Conservation (phyloP, 2,329 filamentous ascomycete genomes). For the Pseudogymnoascus sp. region DNA sequence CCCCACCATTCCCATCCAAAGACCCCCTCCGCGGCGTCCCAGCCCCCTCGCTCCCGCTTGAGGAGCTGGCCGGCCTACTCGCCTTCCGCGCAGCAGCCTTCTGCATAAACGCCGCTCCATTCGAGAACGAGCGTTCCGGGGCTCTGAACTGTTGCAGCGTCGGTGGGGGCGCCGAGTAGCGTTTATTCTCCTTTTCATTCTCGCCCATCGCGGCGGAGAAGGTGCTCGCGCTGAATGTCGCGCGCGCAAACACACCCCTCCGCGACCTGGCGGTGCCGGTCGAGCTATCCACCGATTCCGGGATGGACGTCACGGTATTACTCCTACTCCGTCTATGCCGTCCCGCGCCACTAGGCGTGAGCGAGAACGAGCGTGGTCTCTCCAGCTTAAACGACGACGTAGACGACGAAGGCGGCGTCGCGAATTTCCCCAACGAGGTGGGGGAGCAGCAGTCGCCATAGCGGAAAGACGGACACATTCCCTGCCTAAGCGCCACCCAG, state of each 20-base stretch:
- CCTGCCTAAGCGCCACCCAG: slow-evolving; percentile 43
- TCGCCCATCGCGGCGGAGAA: not conserved
- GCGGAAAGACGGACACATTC: slow-evolving; percentile 35
- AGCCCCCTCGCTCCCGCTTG: slow-evolving; percentile 19
- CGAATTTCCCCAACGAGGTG: not conserved
- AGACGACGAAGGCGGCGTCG: not conserved
- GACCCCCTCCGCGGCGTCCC: not conserved
- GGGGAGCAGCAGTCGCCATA: slow-evolving; percentile 25
- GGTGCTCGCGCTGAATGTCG: not conserved
- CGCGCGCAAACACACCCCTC: not conserved
- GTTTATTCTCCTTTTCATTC: not conserved
- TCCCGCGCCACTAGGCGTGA: slow-evolving; percentile 16
- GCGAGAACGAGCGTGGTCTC: slow-evolving; percentile 19
- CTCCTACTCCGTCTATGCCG: slow-evolving; percentile 11
- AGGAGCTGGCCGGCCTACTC: slow-evolving; percentile 19
- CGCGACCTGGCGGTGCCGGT: not conserved
- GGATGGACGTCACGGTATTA: not conserved
- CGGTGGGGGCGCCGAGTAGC: not conserved
- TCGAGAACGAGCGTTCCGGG: slow-evolving; percentile 39
- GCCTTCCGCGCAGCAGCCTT: slow-evolving; percentile 22
- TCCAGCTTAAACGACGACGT: slow-evolving; percentile 11
- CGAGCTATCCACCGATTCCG: not conserved
- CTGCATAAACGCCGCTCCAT: slow-evolving; percentile 41
- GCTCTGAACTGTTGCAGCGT: not conserved
- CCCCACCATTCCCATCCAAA: not conserved